A percentile compares a stretch with the other conserved stretches of the same genome.
Conservation (phyloP, 345 rosid genomes). For the Mallotus nudiflorus region DNA sequence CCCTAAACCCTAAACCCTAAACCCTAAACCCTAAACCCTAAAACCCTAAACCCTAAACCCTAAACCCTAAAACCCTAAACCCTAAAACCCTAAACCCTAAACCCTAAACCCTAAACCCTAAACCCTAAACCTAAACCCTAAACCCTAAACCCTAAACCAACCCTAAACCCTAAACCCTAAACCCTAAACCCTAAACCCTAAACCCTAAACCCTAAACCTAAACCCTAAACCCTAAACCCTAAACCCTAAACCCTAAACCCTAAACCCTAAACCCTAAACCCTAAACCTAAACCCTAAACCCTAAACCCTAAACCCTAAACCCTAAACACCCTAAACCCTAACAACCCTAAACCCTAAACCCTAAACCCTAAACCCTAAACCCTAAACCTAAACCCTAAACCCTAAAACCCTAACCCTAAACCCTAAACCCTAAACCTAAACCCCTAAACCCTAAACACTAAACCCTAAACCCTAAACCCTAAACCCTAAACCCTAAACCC, state of each 20-base stretch:
- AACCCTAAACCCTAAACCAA: no score
- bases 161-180: constrained; percentile 33
- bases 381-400: constrained; percentile 23
- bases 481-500: constrained; percentile 36
- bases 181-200: constrained; percentile 30
- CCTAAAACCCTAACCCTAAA: constrained; percentile 23
- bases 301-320: constrained; percentile 30
- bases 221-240: constrained; percentile 37
- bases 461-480: constrained; percentile 27
- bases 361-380: constrained; percentile 28
- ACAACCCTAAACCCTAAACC: no score
- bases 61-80: constrained; percentile 12
- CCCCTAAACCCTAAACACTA: constrained; percentile 24
- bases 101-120: constrained; percentile 12
- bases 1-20: constrained; percentile 4
- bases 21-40: constrained; percentile 4
- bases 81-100: constrained; percentile 10
- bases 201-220: constrained; percentile 34
- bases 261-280: constrained; percentile 26
- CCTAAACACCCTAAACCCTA: constrained; percentile 34
- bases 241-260: constrained; percentile 33
- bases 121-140: constrained; percentile 19
- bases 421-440: constrained; percentile 17
- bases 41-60: constrained; percentile 6
- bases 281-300: constrained; percentile 22